Percentiles rank a stretch among this genome's conserved stretches.
Conservation (phyloP, 192 early-diverging fungal species). For the Kickxella alabastrina region DNA sequence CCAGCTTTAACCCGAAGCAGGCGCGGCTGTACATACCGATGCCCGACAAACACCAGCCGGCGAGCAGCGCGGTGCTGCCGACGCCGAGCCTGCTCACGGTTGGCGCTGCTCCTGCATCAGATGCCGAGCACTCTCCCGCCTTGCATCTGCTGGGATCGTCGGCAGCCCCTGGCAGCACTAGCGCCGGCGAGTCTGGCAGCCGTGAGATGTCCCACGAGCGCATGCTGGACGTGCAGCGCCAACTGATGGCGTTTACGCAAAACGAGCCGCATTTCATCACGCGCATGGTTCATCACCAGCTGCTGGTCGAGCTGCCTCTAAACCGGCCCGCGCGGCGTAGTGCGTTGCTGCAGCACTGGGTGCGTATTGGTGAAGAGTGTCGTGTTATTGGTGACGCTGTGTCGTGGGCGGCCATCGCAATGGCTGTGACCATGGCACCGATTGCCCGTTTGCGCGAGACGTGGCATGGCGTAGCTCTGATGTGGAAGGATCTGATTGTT, state of each 20-base stretch:
- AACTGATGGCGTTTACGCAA: conserved; percentile 53
- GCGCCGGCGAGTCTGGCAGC: neutral
- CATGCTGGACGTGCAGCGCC: conserved; percentile 30
- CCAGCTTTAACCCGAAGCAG: conserved; percentile 32
- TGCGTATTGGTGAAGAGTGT: conserved; percentile 57
- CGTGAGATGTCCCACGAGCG: conserved; percentile 6
- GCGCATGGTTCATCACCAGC: conserved; percentile 62
- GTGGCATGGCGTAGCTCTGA: conserved; percentile 59
- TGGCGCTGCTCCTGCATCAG: neutral
- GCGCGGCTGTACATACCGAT: conserved; percentile 34
- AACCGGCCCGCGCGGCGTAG: conserved; percentile 49
- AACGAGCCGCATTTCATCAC: conserved; percentile 70
- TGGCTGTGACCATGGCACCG: conserved; percentile 62
- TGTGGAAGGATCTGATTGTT: conserved; percentile 51
- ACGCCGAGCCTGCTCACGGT: conserved; percentile 30
- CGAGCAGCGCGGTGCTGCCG: conserved; percentile 1
- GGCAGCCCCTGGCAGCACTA: neutral
- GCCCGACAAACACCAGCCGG: neutral
- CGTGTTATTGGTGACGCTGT: conserved; percentile 59
- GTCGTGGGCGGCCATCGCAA: conserved; percentile 64
- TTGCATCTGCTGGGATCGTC: too few relatives aligned
- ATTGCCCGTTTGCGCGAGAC: conserved; percentile 64
- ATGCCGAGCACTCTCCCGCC: conserved; percentile 1
- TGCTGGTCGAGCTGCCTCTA: conserved; percentile 57
- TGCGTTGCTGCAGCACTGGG: conserved; percentile 65